Conservation (phyloP, 441 rosid species). For the Pelargonium citronellum region DNA sequence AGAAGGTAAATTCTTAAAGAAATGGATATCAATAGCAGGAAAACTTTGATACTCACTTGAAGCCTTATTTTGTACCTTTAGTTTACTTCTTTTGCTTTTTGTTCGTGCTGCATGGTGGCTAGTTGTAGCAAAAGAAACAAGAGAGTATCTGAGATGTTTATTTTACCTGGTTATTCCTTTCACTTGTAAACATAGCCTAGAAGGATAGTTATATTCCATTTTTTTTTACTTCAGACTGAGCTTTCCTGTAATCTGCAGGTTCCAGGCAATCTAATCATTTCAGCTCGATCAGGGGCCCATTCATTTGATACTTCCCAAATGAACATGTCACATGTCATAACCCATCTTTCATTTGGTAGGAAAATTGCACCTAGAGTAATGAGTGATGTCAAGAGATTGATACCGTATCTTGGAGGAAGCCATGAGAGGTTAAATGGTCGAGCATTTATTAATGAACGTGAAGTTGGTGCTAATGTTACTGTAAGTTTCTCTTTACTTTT, state of each 20-base stretch:
- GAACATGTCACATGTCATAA: slow-evolving; percentile 93
- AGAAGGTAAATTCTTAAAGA: slow-evolving; percentile 55
- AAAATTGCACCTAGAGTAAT: slow-evolving; percentile 48
- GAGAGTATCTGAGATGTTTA: too few relatives aligned
- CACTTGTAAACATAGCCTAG: too few relatives aligned
- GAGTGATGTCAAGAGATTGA: slow-evolving; percentile 58
- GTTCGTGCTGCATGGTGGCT: neutral
- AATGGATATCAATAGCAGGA: slow-evolving; percentile 13
- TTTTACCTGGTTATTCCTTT: too few relatives aligned
- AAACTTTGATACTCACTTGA: neutral
- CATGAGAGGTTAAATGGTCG: slow-evolving; percentile 77
- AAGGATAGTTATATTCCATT: neutral
- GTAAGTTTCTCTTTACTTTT: slow-evolving; percentile 44
- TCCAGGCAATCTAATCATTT: slow-evolving; percentile 82
- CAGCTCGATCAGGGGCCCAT: slow-evolving; percentile 89
- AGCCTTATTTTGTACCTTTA: neutral
- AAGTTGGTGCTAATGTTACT: slow-evolving; percentile 84
- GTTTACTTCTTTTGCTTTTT: neutral
- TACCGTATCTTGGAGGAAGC: slow-evolving; percentile 77
- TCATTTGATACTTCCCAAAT: slow-evolving; percentile 84
- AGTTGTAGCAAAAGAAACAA: too few relatives aligned
- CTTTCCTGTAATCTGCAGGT: slow-evolving; percentile 47
- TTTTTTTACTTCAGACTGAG: slow-evolving; percentile 5
- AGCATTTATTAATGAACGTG: slow-evolving; percentile 67
- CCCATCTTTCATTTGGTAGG: slow-evolving; percentile 81